Conservation (phyloP, 73 alveolate species). For the Diophrys appendiculata region DNA sequence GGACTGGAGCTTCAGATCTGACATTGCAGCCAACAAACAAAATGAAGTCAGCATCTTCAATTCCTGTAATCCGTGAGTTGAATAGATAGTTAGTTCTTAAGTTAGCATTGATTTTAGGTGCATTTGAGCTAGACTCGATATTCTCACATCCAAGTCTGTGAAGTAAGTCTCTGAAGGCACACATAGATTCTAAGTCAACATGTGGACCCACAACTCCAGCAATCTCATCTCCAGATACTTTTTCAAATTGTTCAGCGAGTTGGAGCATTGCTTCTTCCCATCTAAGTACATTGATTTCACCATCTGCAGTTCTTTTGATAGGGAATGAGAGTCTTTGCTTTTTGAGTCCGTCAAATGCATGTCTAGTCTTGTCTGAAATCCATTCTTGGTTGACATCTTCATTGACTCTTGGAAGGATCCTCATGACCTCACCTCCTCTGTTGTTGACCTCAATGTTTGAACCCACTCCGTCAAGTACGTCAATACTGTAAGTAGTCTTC, state of each 20-base stretch:
- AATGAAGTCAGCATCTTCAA: conserved; percentile 85
- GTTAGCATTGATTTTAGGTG: conserved; percentile 70
- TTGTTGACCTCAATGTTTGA: conserved; percentile 76
- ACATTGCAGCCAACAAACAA: conserved; percentile 84
- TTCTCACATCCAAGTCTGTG: conserved; percentile 79
- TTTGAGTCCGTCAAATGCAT: conserved; percentile 91
- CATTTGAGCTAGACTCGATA: conserved; percentile 68
- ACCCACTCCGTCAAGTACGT: conserved; percentile 83
- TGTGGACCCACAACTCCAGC: conserved; percentile 80
- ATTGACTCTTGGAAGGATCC: conserved; percentile 86
- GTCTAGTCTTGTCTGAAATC: conserved; percentile 84
- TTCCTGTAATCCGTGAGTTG: conserved; percentile 82
- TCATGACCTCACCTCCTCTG: conserved; percentile 88
- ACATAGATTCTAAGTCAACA: conserved; percentile 80
- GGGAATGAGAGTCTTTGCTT: conserved; percentile 81
- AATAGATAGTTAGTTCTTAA: conserved; percentile 83
- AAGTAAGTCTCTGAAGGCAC: conserved; percentile 81
- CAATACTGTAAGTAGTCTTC: conserved; percentile 73
- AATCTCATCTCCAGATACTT: conserved; percentile 76
- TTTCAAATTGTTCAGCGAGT: conserved; percentile 53
- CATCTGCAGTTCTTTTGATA: too few species aligned
- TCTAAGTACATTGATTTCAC: conserved; percentile 66
- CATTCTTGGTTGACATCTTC: conserved; percentile 93
- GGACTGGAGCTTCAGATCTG: conserved; percentile 80
- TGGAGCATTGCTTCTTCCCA: conserved; percentile 83